Evolutionary conservation across 352 stramenopile species (phyloP).

Genomic region (Pythium phragmiticola): DNA sequence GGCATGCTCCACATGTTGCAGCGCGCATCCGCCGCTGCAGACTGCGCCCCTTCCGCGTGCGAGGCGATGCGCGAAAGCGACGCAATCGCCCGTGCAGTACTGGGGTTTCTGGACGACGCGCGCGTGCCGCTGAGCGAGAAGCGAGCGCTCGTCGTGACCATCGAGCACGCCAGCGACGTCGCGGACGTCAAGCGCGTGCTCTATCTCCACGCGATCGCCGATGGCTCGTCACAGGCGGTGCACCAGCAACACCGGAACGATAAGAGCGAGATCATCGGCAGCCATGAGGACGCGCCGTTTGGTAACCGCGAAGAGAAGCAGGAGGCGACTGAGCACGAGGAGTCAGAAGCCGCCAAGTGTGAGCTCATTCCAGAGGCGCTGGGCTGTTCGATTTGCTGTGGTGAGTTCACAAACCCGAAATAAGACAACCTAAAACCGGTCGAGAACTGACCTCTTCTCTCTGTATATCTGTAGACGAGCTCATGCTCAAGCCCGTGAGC

Average conservation of each 20-base stretch:
- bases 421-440: neutral
- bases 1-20: conserved; percentile 33
- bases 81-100: conserved; percentile 2
- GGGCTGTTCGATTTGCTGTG: conserved; percentile 41
- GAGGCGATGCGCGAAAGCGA: conserved; percentile 12
- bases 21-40: neutral
- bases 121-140: conserved; percentile 2
- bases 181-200: conserved; percentile 14
- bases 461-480: conserved; percentile 28
- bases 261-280: neutral
- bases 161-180: conserved; percentile 20
- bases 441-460: neutral
- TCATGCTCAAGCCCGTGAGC: conserved; percentile 46
- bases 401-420: conserved; percentile 19
- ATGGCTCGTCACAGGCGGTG: neutral
- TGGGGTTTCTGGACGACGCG: conserved; percentile 16
- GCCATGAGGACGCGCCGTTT: neutral
- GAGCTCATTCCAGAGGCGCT: conserved; percentile 33
- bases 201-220: conserved; percentile 4
- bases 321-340: neutral
- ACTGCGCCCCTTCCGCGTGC: conserved; percentile 2
- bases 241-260: neutral
- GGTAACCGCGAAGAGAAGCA: neutral
- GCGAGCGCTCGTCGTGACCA: conserved; percentile 17
- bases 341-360: neutral